These are phyloP conservation scores for Claviceps spartinae DNA, from an alignment of 2,329 filamentous ascomycete genomes.

Conservation along the genomic window DNA sequence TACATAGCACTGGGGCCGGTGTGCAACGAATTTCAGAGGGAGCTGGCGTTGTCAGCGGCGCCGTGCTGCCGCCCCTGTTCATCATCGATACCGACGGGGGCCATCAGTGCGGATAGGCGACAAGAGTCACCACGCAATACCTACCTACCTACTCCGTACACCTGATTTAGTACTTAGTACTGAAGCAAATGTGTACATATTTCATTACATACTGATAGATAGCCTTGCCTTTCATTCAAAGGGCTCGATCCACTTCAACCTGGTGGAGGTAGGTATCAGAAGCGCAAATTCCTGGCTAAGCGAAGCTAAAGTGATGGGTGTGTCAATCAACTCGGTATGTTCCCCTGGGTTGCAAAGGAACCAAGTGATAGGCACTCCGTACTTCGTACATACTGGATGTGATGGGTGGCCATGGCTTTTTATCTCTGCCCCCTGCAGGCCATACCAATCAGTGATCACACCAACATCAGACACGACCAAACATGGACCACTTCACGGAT, in stretches of 20 bases:
- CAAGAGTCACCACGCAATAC: neutral
- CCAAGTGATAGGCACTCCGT: neutral
- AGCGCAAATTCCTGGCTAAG: neutral
- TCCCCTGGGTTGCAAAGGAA: neutral
- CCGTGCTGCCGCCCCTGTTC: conserved; percentile 1
- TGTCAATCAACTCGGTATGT: neutral
- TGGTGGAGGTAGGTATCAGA: neutral
- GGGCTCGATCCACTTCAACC: neutral
- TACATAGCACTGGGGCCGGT: neutral
- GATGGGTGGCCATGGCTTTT: neutral
- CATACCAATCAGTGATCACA: neutral
- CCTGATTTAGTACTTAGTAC: neutral
- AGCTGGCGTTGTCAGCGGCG: neutral
- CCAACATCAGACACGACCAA: conserved; percentile 1
- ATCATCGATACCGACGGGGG: neutral
- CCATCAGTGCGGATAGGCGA: neutral
- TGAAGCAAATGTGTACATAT: no score
- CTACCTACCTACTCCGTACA: neutral
- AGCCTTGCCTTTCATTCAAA: neutral
- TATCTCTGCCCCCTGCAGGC: neutral
- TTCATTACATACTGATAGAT: neutral
- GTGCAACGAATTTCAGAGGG: neutral
- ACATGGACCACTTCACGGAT: neutral
- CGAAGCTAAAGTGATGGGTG: neutral
- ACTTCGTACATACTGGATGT: neutral